Percentiles rank a stretch among this genome's conserved stretches.
Conservation (phyloP, 352 stramenopile genomes). For the Blastocystis sp. region DNA sequence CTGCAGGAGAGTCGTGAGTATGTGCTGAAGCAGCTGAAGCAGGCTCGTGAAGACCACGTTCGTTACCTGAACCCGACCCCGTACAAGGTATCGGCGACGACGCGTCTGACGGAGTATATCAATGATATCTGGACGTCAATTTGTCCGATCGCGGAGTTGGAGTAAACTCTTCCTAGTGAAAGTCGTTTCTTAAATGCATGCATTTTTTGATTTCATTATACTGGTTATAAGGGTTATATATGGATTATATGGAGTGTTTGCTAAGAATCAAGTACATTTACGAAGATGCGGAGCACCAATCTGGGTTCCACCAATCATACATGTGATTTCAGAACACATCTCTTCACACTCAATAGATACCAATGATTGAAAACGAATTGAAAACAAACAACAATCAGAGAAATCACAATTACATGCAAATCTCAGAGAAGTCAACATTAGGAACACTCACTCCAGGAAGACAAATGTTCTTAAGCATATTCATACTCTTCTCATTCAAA, state of each 20-base stretch:
- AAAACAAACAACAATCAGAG: background rate
- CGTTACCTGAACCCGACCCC: constrained; percentile 85
- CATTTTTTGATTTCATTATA: constrained; percentile 22
- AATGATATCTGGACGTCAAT: constrained; percentile 79
- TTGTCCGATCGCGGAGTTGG: constrained; percentile 69
- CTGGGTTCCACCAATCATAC: background rate
- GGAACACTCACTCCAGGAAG: constrained; percentile 27
- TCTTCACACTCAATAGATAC: too few relatives aligned
- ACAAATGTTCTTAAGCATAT: constrained; percentile 54
- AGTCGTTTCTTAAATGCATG: constrained; percentile 49
- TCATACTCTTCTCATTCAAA: constrained; percentile 7
- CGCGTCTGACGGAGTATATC: constrained; percentile 79
- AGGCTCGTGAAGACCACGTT: constrained; percentile 83
- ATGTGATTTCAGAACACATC: too few relatives aligned
- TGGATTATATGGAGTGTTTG: constrained; percentile 43
- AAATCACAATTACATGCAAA: constrained; percentile 34
- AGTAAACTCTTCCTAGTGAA: constrained; percentile 19
- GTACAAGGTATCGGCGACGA: constrained; percentile 70
- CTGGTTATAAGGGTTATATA: constrained; percentile 30
- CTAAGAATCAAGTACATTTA: background rate
- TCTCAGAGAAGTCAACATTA: constrained; percentile 7
- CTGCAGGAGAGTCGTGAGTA: constrained; percentile 72
- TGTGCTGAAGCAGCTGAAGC: constrained; percentile 77
- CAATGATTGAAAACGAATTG: too few relatives aligned
- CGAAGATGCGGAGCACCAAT: background rate